A percentile compares a stretch with the other conserved stretches of the same genome.
Evolutionary conservation across 2,329 filamentous ascomycete species (phyloP).

Genomic region (Onygenales sp.): DNA sequence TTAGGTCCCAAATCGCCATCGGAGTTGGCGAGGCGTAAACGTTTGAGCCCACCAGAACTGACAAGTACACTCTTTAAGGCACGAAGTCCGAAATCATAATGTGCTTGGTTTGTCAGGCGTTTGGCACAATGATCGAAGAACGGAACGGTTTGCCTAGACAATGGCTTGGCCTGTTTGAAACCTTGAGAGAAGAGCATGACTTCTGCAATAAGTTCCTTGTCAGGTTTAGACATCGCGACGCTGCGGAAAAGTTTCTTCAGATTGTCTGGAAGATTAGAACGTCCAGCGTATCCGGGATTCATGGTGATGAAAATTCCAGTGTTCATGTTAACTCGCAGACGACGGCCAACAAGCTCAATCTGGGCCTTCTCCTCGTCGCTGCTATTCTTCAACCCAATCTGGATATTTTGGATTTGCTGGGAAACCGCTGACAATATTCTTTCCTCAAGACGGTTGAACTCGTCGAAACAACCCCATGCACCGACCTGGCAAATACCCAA

Average conservation of each 20-base stretch:
- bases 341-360: slow-evolving; percentile 88
- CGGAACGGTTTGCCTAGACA: slow-evolving; percentile 92
- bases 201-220: slow-evolving; percentile 98
- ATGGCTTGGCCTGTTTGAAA: slow-evolving; percentile 88
- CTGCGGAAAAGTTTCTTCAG: slow-evolving; percentile 99
- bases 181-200: slow-evolving; percentile 99
- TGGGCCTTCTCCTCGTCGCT: slow-evolving; percentile 73
- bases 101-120: slow-evolving; percentile 84
- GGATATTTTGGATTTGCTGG: slow-evolving; percentile 98
- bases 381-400: slow-evolving; percentile 82
- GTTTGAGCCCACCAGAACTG: slow-evolving; percentile 92
- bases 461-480: slow-evolving; percentile 99
- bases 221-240: slow-evolving; percentile 98
- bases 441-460: slow-evolving; percentile 98
- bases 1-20: slow-evolving; percentile 53
- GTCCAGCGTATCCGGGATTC: slow-evolving; percentile 97
- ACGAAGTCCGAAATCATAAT: slow-evolving; percentile 98
- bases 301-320: slow-evolving; percentile 99
- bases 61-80: slow-evolving; percentile 97
- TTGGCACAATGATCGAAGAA: slow-evolving; percentile 90
- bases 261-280: slow-evolving; percentile 96
- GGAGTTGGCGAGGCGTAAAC: slow-evolving; percentile 58
- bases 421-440: slow-evolving; percentile 95
- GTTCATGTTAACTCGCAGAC: slow-evolving; percentile 79
- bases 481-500: slow-evolving; percentile 97